Evolutionary conservation across 139 green algal species (phyloP).

Genomic region (Picochlorum costavermella): DNA sequence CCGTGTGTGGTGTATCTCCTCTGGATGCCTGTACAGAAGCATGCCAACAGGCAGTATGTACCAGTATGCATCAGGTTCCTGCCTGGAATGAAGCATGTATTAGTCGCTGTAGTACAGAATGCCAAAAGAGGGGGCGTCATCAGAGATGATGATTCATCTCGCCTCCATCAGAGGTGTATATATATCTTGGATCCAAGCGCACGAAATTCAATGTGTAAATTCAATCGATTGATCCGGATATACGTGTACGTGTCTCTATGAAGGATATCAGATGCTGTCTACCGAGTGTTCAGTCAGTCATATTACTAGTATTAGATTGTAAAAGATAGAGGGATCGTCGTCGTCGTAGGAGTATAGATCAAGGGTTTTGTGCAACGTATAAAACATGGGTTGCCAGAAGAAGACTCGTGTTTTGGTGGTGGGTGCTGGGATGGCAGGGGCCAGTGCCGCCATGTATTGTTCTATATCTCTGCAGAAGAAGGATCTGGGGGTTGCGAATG

Average conservation of each 20-base stretch:
- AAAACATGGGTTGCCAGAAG: not conserved
- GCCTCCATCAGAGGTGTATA: too few relatives aligned
- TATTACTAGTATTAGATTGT: too few relatives aligned
- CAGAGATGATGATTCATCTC: not conserved
- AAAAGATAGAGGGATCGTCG: too few relatives aligned
- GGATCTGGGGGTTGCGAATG: not conserved
- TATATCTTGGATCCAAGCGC: too few relatives aligned
- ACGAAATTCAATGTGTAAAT: too few relatives aligned
- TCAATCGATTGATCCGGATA: too few relatives aligned
- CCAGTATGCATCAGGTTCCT: constrained; percentile 80
- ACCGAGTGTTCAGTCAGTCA: too few relatives aligned
- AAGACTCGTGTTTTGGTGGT: not conserved
- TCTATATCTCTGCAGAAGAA: not conserved
- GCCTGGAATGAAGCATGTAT: constrained; percentile 90
- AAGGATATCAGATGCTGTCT: too few relatives aligned
- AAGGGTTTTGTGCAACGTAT: too few relatives aligned
- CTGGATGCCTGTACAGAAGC: constrained; percentile 85
- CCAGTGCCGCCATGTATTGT: not conserved
- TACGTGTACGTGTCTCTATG: too few relatives aligned
- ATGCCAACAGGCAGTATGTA: constrained; percentile 77
- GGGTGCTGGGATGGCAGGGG: not conserved
- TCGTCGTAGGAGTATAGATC: too few relatives aligned
- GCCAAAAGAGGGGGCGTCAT: constrained; percentile 32
- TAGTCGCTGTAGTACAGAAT: constrained; percentile 75
- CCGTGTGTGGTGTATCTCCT: constrained; percentile 78